A percentile compares a stretch with the other conserved stretches of the same genome.
Evolutionary conservation across 768 basidiomycete genomes (phyloP).

Genomic region (Cubamyces lactineus): DNA sequence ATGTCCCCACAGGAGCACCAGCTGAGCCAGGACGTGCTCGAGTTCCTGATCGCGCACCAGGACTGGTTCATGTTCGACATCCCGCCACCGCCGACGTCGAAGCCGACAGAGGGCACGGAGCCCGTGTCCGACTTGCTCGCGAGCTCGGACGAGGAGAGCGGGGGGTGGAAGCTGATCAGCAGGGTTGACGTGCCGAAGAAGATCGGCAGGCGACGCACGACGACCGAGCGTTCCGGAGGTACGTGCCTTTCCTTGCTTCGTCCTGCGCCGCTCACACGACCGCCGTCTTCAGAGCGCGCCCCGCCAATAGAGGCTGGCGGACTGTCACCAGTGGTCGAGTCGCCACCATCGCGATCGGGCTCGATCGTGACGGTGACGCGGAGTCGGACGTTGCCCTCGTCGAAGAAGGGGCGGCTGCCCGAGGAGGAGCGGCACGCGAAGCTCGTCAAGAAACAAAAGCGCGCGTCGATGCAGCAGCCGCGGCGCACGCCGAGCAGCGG

Average conservation of each 20-base stretch:
- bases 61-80: conserved; percentile 94
- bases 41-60: conserved; percentile 95
- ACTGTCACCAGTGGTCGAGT: conserved; percentile 54
- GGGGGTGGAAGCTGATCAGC: conserved; percentile 59
- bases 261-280: neutral
- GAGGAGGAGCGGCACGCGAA: conserved; percentile 44
- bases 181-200: conserved; percentile 40
- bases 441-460: conserved; percentile 57
- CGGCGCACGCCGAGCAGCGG: conserved; percentile 23
- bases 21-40: conserved; percentile 86
- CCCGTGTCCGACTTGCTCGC: conserved; percentile 29
- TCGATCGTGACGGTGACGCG: conserved; percentile 49
- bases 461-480: conserved; percentile 44
- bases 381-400: conserved; percentile 67
- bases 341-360: conserved; percentile 39
- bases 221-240: conserved; percentile 45
- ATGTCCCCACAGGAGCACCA: conserved; percentile 85
- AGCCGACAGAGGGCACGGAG: conserved; percentile 37
- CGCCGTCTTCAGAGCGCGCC: conserved; percentile 30
- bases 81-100: conserved; percentile 59
- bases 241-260: conserved; percentile 5
- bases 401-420: conserved; percentile 33
- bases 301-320: conserved; percentile 34
- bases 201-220: conserved; percentile 60
- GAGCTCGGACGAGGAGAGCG: conserved; percentile 47